A percentile compares a stretch with the other conserved stretches of the same genome.
phyloP scores from a whole-genome alignment of 2,329 filamentous ascomycete species.

The Paraphoma sp. region DNA sequence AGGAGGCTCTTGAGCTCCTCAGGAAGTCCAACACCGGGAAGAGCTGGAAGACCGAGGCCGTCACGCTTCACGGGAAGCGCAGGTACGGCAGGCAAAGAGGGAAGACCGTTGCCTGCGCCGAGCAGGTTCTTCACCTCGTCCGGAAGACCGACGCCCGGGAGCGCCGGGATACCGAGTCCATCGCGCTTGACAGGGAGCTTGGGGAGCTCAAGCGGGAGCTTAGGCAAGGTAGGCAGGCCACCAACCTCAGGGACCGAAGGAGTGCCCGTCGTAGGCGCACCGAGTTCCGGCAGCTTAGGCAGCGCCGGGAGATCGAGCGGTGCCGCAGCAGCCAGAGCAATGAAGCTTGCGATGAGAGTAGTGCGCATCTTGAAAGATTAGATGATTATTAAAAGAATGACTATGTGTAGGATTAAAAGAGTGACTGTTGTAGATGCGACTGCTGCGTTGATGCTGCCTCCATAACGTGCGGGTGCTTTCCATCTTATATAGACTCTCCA shows the following conservation, averaged over 20 bases:
- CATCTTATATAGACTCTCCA: not conserved
- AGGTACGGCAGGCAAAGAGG: not conserved
- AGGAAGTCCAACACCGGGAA: not conserved
- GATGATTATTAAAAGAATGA: constrained; percentile 4
- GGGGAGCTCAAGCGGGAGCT: not conserved
- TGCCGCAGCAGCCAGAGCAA: constrained; percentile 9
- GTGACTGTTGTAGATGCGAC: constrained; percentile 1
- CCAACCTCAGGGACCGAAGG: not conserved
- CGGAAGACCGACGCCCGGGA: not conserved
- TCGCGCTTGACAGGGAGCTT: constrained; percentile 2
- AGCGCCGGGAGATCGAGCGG: constrained; percentile 2
- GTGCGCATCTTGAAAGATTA: constrained; percentile 8
- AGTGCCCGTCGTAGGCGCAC: not conserved
- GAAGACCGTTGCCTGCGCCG: not conserved
- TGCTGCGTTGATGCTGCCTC: not conserved
- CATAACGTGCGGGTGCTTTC: not conserved
- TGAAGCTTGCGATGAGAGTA: constrained; percentile 9
- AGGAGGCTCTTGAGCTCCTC: not conserved
- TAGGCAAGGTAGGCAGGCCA: not conserved
- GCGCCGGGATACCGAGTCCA: not conserved
- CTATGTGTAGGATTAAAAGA: constrained; percentile 2
- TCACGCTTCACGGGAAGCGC: not conserved
- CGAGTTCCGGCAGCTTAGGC: not conserved
- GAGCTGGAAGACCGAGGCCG: not conserved
- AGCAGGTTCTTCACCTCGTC: not conserved